phyloP scores from a whole-genome alignment of 2,329 filamentous ascomycete species.

The Colletotrichum cordylinicola region DNA sequence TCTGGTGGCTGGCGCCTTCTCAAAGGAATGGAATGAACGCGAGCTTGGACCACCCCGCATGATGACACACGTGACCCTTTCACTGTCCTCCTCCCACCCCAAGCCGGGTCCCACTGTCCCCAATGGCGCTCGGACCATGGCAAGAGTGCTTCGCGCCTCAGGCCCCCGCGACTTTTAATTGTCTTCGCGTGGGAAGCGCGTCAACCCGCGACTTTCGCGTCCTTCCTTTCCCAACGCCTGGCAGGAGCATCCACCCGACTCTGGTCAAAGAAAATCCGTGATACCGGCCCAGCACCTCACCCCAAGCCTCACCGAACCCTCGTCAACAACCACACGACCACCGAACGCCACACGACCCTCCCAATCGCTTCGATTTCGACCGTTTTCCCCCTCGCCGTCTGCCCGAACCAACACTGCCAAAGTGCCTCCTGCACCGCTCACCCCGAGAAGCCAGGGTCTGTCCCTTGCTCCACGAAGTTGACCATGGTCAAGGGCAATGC shows the following conservation, averaged over 20 bases:
- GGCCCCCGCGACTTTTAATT: slow-evolving; percentile 13
- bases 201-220: slow-evolving; percentile 20
- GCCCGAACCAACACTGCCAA: background rate
- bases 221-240: background rate
- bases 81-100: background rate
- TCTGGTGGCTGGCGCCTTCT: background rate
- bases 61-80: background rate
- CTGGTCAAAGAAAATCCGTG: slow-evolving; percentile 18
- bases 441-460: slow-evolving; percentile 6
- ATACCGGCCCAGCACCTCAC: background rate
- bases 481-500: slow-evolving; percentile 53
- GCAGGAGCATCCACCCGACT: slow-evolving; percentile 16
- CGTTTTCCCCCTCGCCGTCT: background rate
- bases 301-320: slow-evolving; percentile 6
- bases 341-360: background rate
- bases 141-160: background rate
- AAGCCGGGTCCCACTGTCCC: background rate
- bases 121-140: background rate
- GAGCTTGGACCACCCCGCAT: background rate
- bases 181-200: slow-evolving; percentile 18
- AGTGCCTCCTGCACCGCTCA: background rate
- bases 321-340: background rate
- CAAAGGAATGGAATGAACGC: background rate
- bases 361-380: background rate
- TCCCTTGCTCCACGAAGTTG: slow-evolving; percentile 16